These are phyloP conservation scores for Vitis labrusca DNA, from an alignment of 164 flowering plant genomes.

Conservation along the genomic window DNA sequence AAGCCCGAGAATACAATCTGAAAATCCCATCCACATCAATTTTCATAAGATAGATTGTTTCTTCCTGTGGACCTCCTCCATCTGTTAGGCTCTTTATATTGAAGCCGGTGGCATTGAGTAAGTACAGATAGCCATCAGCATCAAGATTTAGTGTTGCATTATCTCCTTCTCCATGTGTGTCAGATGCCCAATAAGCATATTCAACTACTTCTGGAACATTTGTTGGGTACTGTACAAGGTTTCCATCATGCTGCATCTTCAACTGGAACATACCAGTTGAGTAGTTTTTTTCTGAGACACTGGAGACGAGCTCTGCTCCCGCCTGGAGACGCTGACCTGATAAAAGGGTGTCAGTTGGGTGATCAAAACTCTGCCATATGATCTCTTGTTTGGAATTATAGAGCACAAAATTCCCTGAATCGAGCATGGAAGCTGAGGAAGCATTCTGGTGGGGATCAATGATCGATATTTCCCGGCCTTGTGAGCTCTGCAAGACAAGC, in stretches of 20 bases:
- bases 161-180: conserved; percentile 2
- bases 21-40: conserved; percentile 25
- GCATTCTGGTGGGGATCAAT: background rate
- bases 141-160: conserved; percentile 19
- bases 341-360: conserved; percentile 29
- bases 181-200: conserved; percentile 20
- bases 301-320: conserved; percentile 13
- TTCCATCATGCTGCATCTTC: conserved; percentile 26
- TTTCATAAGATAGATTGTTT: conserved; percentile 10
- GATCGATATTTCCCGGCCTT: background rate
- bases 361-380: conserved; percentile 38
- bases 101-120: conserved; percentile 10
- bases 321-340: conserved; percentile 12
- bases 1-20: conserved; percentile 13
- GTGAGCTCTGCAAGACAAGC: conserved; percentile 18
- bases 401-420: conserved; percentile 40
- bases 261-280: conserved; percentile 24
- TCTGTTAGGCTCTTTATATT: conserved; percentile 1
- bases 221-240: conserved; percentile 21
- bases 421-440: conserved; percentile 30
- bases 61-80: background rate
- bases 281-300: conserved; percentile 8
- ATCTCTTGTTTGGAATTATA: conserved; percentile 8
- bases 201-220: background rate
- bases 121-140: conserved; percentile 21